Base-by-base conservation (phyloP, 306 rosid species). In the Sechiopsis laciniata region DNA sequence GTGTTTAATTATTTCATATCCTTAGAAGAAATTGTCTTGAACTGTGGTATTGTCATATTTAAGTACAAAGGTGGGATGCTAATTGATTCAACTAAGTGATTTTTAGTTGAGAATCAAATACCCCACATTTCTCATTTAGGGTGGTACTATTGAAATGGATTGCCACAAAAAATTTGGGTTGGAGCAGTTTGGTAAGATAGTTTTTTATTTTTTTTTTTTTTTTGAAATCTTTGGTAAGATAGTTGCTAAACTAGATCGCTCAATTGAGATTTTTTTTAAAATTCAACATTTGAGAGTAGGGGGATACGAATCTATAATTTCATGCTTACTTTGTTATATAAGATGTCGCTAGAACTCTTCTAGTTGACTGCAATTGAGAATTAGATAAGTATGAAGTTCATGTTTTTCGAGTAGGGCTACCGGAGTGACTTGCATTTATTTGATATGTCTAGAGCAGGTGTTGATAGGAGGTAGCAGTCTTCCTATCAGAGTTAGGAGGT, bases 391-490 rank as follows among this genome's bases (percentile, higher is more conserved):
- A 2, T 46, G 17, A 45, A 66, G 37, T 42, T 66, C n/a, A 66
- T 20, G 37, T 21, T 12, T 21, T 21, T 46, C 40, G n/a, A 46
- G 40, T 40, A 12, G 56, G 22, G 42, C 72, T 5, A 46, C 10
- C 48, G 40, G 56, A 68, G 29, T 68, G 73, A 68, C 40, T 68
- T 68, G 73, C 35, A 7, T 68, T 68, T 24, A 37, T 72, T 72
- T 42, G 32, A 37, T 19, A 46, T 46, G 55, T 74, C 75, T 12
- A 62, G 29, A 74, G 78, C 85, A 88, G 97, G 91, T 85, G 82
- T 86, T 85, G 91, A 87, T 60, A 83, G 74, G 88, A 91, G 92
- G 81, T 88, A 83, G 78, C 32, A 67, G 77, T 68, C 73, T 45
- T 68, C 56, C 73, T 68, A 45, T 68, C 19, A 13, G 56, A 46